phyloP scores from a whole-genome alignment of 768 basidiomycete species.

The Agaricus sinodeliciosus region DNA sequence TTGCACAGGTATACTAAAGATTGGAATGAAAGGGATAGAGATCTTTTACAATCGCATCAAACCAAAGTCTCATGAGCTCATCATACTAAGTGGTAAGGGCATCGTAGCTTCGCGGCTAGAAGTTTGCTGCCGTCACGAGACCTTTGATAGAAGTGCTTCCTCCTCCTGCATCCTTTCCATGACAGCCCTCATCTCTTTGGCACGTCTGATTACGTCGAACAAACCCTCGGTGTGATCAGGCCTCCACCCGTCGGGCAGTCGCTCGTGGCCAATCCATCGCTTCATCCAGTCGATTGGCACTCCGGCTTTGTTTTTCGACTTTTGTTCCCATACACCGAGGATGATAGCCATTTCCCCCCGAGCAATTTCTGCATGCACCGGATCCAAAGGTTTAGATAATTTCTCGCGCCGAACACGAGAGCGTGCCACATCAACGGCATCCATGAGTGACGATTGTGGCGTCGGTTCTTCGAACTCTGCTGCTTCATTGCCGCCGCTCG shows the following conservation, averaged over 20 bases:
- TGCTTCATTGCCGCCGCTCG: slow-evolving; percentile 23
- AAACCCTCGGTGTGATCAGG: slow-evolving; percentile 31
- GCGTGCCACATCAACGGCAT: slow-evolving; percentile 37
- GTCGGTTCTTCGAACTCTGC: slow-evolving; percentile 16
- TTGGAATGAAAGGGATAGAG: background rate
- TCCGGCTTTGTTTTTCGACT: slow-evolving; percentile 30
- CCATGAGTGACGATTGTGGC: slow-evolving; percentile 22
- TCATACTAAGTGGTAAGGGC: background rate
- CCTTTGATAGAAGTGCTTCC: slow-evolving; percentile 10
- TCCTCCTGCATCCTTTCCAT: slow-evolving; percentile 19
- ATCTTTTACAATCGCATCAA: background rate
- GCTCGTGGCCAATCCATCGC: slow-evolving; percentile 45
- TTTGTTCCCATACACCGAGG: slow-evolving; percentile 45
- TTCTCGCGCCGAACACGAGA: slow-evolving; percentile 48
- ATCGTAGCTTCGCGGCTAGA: background rate
- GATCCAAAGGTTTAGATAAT: slow-evolving; percentile 32
- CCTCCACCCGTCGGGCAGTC: slow-evolving; percentile 41
- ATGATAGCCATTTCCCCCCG: slow-evolving; percentile 65
- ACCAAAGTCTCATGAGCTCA: background rate
- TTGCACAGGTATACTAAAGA: too few species aligned
- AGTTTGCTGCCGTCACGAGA: too few species aligned
- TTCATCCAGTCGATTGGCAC: slow-evolving; percentile 39
- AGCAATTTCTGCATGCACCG: slow-evolving; percentile 51
- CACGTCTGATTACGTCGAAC: slow-evolving; percentile 26
- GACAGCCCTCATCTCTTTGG: slow-evolving; percentile 22